phyloP scores from a whole-genome alignment of 1,284 basidiomycete genomes.

The Acaromyces ingoldii region DNA sequence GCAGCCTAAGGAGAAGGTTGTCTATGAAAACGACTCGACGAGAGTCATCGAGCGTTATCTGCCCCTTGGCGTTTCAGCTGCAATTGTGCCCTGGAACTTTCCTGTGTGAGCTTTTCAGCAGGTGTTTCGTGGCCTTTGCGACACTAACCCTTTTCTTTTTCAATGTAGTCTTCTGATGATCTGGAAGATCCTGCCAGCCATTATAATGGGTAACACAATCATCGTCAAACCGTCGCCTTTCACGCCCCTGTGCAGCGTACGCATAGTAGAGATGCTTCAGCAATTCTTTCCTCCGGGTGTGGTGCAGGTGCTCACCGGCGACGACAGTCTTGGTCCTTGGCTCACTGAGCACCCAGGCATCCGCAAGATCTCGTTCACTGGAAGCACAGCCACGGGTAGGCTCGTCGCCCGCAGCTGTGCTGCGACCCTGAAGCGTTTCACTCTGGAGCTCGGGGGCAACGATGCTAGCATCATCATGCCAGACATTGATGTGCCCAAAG shows the following conservation, averaged over 20 bases:
- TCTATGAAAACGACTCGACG: slow-evolving; percentile 15
- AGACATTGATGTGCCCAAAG: slow-evolving; percentile 15
- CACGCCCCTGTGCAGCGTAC: slow-evolving; percentile 24
- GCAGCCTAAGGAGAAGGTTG: slow-evolving; percentile 18
- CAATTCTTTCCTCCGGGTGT: slow-evolving; percentile 26
- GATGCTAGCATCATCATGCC: slow-evolving; percentile 16
- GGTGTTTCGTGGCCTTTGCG: too few relatives aligned
- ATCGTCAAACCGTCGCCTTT: slow-evolving; percentile 31
- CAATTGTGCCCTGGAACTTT: slow-evolving; percentile 32
- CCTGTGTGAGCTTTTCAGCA: too few relatives aligned
- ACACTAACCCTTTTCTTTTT: too few relatives aligned
- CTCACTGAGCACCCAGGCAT: slow-evolving; percentile 25
- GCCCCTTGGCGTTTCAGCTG: slow-evolving; percentile 24
- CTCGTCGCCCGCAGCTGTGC: slow-evolving; percentile 20
- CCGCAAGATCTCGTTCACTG: slow-evolving; percentile 28
- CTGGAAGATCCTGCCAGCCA: slow-evolving; percentile 22
- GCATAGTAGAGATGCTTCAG: slow-evolving; percentile 24
- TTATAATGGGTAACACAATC: slow-evolving; percentile 25
- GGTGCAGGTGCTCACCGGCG: slow-evolving; percentile 22
- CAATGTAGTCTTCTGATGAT: slow-evolving; percentile 22
- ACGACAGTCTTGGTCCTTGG: slow-evolving; percentile 19
- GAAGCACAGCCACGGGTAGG: slow-evolving; percentile 17
- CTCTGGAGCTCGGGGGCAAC: slow-evolving; percentile 30
- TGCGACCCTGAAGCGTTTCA: slow-evolving; percentile 25
- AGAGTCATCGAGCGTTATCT: slow-evolving; percentile 14